Conservation (phyloP, 805 yeast species). For the Saccharomycopsis sp. region DNA sequence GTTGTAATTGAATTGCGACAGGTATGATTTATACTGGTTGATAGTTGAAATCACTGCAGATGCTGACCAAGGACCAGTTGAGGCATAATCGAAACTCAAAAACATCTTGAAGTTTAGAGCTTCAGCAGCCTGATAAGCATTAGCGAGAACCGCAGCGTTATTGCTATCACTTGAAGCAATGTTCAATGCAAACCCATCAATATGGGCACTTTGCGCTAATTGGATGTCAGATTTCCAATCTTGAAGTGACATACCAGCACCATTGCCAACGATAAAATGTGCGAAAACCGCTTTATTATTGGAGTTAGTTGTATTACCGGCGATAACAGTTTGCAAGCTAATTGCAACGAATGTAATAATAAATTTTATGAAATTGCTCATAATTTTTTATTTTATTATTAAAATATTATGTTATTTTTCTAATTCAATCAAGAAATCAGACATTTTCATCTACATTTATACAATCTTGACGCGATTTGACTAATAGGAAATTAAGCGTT, state of each 20-base stretch:
- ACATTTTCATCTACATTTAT: no score
- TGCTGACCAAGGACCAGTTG: not conserved
- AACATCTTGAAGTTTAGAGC: not conserved
- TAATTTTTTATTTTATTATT: no score
- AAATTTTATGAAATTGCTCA: no score
- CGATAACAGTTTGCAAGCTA: no score
- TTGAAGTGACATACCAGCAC: not conserved
- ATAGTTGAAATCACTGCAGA: not conserved
- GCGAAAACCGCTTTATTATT: conserved; percentile 1
- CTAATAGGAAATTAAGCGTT: no score
- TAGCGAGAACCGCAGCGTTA: not conserved
- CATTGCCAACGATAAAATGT: conserved; percentile 3
- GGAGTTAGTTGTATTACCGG: no score
- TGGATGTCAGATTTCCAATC: not conserved
- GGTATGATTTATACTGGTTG: not conserved
- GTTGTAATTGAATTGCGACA: not conserved
- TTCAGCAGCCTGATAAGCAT: conserved; percentile 3
- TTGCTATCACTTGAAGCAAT: not conserved
- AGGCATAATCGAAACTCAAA: conserved; percentile 3
- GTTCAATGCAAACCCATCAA: conserved; percentile 1
- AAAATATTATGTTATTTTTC: no score
- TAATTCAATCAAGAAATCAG: no score
- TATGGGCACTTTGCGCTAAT: not conserved
- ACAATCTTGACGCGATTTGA: no score
- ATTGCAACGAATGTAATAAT: no score